phyloP scores from a whole-genome alignment of 1,284 basidiomycete genomes.

The Fomitopsis palustris region DNA sequence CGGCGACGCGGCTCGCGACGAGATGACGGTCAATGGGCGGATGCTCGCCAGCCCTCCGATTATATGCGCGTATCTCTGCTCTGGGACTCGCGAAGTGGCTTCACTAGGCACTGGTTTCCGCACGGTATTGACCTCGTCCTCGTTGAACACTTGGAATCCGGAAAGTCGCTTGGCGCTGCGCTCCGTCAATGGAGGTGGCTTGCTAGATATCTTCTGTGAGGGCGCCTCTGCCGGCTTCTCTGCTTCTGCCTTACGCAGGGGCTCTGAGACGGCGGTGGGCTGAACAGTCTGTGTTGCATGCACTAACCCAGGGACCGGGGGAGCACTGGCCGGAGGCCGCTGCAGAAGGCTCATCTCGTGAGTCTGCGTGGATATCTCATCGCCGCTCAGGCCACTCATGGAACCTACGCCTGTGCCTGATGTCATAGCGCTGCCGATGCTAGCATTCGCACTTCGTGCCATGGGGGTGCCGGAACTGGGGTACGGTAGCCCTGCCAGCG shows the following conservation, averaged over 20 bases:
- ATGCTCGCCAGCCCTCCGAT: slow-evolving; percentile 1
- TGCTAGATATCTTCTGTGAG: neutral
- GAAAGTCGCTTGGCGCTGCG: slow-evolving; percentile 3
- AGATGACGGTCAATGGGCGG: slow-evolving; percentile 5
- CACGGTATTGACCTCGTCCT: neutral
- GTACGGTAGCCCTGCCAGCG: slow-evolving; percentile 25
- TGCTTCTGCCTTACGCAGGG: neutral
- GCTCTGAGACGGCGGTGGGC: neutral
- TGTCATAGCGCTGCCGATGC: slow-evolving; percentile 21
- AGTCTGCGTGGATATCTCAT: neutral
- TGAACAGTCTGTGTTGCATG: neutral
- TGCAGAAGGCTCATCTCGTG: neutral
- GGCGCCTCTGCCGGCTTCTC: neutral
- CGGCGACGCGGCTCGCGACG: slow-evolving; percentile 6
- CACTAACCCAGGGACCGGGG: neutral
- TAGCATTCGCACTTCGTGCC: slow-evolving; percentile 23
- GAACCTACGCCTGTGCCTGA: neutral
- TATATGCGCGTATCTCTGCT: neutral
- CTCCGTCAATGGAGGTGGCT: neutral
- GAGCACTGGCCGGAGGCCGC: neutral
- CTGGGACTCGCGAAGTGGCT: neutral
- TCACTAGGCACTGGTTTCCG: neutral
- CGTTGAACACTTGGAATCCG: slow-evolving; percentile 1
- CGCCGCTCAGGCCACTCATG: neutral
- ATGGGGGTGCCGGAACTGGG: slow-evolving; percentile 21